These are phyloP conservation scores for Sutorius australiensis DNA, from an alignment of 768 basidiomycete species.

Conservation along the genomic window DNA sequence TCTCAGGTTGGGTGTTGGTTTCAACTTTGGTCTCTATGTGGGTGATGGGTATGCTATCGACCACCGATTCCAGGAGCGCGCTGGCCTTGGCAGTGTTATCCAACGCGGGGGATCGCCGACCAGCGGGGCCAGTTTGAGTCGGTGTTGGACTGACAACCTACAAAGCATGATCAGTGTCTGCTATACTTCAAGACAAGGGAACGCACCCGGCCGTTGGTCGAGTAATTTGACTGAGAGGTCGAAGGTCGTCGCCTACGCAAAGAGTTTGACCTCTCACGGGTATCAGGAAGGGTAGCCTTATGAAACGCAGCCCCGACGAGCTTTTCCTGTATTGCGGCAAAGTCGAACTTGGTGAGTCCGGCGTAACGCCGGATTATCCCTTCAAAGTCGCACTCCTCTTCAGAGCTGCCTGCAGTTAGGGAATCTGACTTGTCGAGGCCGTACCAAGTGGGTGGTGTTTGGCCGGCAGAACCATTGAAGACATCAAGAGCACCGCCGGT, in stretches of 20 bases:
- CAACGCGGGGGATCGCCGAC: slow-evolving; percentile 31
- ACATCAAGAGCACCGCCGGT: slow-evolving; percentile 52
- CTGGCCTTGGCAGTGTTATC: slow-evolving; percentile 59
- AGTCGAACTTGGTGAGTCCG: slow-evolving; percentile 68
- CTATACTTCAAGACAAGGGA: not conserved
- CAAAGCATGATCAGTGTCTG: slow-evolving; percentile 4
- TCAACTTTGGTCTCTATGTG: slow-evolving; percentile 27
- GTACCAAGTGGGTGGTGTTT: slow-evolving; percentile 58
- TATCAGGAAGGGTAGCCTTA: slow-evolving; percentile 54
- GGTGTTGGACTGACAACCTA: slow-evolving; percentile 60
- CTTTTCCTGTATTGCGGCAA: slow-evolving; percentile 70
- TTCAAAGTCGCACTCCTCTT: slow-evolving; percentile 58
- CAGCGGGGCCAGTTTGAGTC: slow-evolving; percentile 29
- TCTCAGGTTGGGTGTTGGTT: slow-evolving; percentile 31
- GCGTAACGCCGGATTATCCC: slow-evolving; percentile 61
- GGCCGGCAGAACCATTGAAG: slow-evolving; percentile 47
- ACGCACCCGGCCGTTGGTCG: slow-evolving; percentile 48
- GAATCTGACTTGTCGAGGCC: slow-evolving; percentile 55
- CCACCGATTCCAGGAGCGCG: slow-evolving; percentile 62
- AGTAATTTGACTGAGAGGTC: slow-evolving; percentile 79
- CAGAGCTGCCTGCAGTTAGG: slow-evolving; percentile 46
- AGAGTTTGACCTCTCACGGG: slow-evolving; percentile 64
- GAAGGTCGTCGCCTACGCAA: slow-evolving; percentile 72
- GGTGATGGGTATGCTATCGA: slow-evolving; percentile 49
- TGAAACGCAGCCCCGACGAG: slow-evolving; percentile 60